Evolutionary conservation across 2,329 filamentous ascomycete genomes (phyloP), one percentile per base, ranked within the genome.

Genomic region (Colletotrichum caudatum): DNA sequence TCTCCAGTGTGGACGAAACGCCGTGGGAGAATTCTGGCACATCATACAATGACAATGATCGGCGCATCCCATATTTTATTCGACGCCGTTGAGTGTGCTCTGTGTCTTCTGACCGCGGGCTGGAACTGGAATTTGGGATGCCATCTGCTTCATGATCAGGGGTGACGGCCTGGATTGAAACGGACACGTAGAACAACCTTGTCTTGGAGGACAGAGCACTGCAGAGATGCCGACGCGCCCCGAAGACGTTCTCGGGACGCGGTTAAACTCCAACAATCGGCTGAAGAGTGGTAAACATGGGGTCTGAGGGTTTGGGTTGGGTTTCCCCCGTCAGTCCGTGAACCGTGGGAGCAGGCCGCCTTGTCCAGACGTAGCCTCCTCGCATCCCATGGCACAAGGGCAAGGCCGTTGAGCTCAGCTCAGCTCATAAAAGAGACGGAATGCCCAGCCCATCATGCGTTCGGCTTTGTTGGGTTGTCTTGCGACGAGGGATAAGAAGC

Each of bases 351-450:
- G 56, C 56, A 53, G 20, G 48, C 46, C 63, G 37, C 56, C 46
- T 33, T 50, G 16, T 35, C 20, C 44, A 60, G 37, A 44, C 12
- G 7, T 44, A 26, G n/a, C 16, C 12, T 20, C 41, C 44, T 62
- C 51, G 56, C 46, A 26, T 37, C 26, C 35, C 33, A 18, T 37
- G 48, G 41, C n/a, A 33, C 60, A 50, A 23, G 48, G 33, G 33
- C 37, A n/a, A 61, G 33, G 48, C 23, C 14, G 35, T 46, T 46
- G 1, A 16, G 50, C 20, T 53, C 51, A 16, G 50, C 20, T 53
- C 51, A 39, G 29, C 37, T 50, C 58, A 71, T 71, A 71, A 69
- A 71, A 71, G 69, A 69, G 59, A 69, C 64, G 23, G 59, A 37
- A 37, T 46, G 18, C 44, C 69, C 46, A 58, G 64, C 56, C 53